Conservation (phyloP, 805 yeast species). For the Soucietia sequanensis region DNA sequence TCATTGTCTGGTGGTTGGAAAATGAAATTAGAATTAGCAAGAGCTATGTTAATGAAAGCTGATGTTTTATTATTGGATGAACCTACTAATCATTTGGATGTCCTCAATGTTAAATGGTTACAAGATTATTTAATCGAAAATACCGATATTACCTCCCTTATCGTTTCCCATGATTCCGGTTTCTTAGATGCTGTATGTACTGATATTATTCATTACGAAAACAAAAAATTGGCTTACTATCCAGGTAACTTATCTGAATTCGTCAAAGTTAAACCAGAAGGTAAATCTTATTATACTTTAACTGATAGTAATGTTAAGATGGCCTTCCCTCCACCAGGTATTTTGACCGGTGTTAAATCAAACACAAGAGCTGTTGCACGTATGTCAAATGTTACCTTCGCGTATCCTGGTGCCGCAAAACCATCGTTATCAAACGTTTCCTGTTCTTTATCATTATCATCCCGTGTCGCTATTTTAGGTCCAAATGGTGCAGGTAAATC, state of each 20-base stretch:
- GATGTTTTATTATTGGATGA: conserved; percentile 93
- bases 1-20: conserved; percentile 99
- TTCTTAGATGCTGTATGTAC: conserved; percentile 95
- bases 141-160: conserved; percentile 86
- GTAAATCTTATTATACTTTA: conserved; percentile 91
- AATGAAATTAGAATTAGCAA: conserved; percentile 97
- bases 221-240: conserved; percentile 90
- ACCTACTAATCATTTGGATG: conserved; percentile 98
- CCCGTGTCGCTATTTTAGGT: conserved; percentile 94
- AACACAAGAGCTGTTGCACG: conserved; percentile 92
- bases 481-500: conserved; percentile 99
- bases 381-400: conserved; percentile 78
- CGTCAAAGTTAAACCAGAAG: conserved; percentile 91
- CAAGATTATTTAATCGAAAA: conserved; percentile 82
- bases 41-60: conserved; percentile 97
- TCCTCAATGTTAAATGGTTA: conserved; percentile 88
- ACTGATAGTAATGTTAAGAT: conserved; percentile 90
- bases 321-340: conserved; percentile 99
- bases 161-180: conserved; percentile 97
- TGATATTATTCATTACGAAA: conserved; percentile 94
- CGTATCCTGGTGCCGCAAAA: conserved; percentile 85
- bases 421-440: conserved; percentile 80
- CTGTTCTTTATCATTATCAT: conserved; percentile 90
- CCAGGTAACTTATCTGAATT: conserved; percentile 94
- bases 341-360: conserved; percentile 94